Evolutionary conservation across 1,284 basidiomycete species (phyloP), one percentile per base, ranked within the genome.

Genomic region (Cryptococcus sp.): DNA sequence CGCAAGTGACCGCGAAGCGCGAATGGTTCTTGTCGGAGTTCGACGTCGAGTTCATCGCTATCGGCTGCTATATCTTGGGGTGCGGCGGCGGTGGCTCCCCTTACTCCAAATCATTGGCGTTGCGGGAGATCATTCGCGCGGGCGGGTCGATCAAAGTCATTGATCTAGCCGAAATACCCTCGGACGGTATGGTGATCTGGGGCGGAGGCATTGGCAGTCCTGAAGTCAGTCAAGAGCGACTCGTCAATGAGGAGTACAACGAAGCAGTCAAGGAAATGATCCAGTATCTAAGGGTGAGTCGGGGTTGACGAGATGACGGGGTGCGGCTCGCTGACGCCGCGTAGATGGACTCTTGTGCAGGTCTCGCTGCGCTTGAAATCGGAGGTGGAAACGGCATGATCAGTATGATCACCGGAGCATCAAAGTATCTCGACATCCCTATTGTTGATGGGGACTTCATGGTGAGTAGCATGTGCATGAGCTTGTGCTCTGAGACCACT

Each of bases 361-460:
- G 47, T 17, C 56, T 69, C 7, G 57, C 60, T 5, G 66, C 67
- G 0, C 45, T 71, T 11, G 67, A 70, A 58, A 68, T 86, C 38
- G 85, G 85, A 15, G 85, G 85, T 11, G 82, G 81, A 10, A 86
- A 86, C 62, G 85, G 85, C 40, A 80, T 86, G 64, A 80, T 84
- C 72, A 80, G 81, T 16, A 80, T 84, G 72, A 73, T 83, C 19
- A 78, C 81, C 47, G 81, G 82, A 1, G 76, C 78, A 5, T 60
- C 48, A 49, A 45, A 42, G 2, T 51, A 67, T 44, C 56, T 76
- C 15, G 69, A 75, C 50, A 57, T 80, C 20, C 81, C 81, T 15
- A 71, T 80, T 15, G 62, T 82, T 22, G 82, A 83, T 57, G 81
- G 77, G 39, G 85, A 86, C 55, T 72, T 74, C 47, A 73, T 67